Base-by-base conservation (phyloP, 306 rosid genomes). In the Morella rubra region DNA sequence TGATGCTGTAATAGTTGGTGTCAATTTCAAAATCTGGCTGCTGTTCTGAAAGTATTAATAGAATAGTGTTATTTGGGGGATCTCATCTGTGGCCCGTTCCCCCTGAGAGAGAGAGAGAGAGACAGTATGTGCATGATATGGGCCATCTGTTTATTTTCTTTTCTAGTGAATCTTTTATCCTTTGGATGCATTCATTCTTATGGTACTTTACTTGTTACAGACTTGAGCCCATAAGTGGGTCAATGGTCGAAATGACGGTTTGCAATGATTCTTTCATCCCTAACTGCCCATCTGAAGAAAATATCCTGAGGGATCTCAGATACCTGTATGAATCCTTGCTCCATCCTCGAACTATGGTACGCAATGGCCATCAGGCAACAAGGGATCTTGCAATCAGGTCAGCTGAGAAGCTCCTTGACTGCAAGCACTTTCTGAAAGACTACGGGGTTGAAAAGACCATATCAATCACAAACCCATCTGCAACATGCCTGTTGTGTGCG, bases 361-460 rank as follows among this genome's bases (percentile, higher is more conserved):
- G 61, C 80, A 76, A 83, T 53, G 85, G 76, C 11, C 85, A 90
- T 44, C 90, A 82, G 80, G 88, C 73, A 76, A 86, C 82, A 55
- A 86, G 90, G 84, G 87, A 64, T 78, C 79, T 81, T 32, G 96
- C 90, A 18, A 71, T 83, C 73, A 83, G 83, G 82, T 85, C 95
- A 8, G 92, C 93, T 44, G 87, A 87, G 69, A 95, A 90, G 79
- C 93, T 95, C 73, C 84, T 95, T 53, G 97, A 95, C 86, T 95
- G 97, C 96, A 95, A 95, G 89, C 98, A 95, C 86, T 95, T 92
- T 77, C 88, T 90, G 53, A 95, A 92, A 85, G 87, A 85, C 79
- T 95, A 88, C 78, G 75, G 65, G 69, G 85, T 86, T 20, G 93
- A 89, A 73, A 76, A 52, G 64, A 73, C 75, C 76, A 19, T 77